phyloP scores from a whole-genome alignment of 208 protist species.

The Endotrypanum monterogeii region DNA sequence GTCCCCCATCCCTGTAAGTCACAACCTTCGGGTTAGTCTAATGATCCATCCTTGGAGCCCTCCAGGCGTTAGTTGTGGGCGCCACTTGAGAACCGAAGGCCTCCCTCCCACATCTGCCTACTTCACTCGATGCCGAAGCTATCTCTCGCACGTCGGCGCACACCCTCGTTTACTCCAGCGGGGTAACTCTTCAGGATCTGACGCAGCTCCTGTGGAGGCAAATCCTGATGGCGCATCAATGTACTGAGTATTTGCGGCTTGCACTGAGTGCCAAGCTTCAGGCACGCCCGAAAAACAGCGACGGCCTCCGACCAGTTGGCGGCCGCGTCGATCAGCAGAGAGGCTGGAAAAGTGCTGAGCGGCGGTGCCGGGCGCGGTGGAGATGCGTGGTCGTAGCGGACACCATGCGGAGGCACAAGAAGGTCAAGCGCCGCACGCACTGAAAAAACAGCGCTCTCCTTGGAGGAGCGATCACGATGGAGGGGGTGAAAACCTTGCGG shows the following conservation, averaged over 20 bases:
- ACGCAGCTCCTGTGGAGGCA: slow-evolving; percentile 31
- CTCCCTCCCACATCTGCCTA: not conserved
- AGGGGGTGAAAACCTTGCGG: not conserved
- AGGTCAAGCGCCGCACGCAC: slow-evolving; percentile 8
- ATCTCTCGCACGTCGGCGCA: slow-evolving; percentile 37
- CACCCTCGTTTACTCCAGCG: slow-evolving; percentile 50
- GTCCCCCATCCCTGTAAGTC: not conserved
- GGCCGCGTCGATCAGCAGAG: slow-evolving; percentile 30
- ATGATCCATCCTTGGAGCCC: no score
- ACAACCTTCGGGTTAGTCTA: no score
- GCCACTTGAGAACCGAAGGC: no score
- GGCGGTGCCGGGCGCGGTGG: slow-evolving; percentile 16
- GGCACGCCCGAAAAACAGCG: slow-evolving; percentile 41
- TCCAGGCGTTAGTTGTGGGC: no score
- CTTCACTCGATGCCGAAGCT: slow-evolving; percentile 22
- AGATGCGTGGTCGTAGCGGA: slow-evolving; percentile 5
- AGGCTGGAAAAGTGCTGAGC: slow-evolving; percentile 25
- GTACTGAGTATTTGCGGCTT: slow-evolving; percentile 67
- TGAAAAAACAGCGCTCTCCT: not conserved
- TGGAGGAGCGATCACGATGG: not conserved
- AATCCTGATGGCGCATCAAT: slow-evolving; percentile 40
- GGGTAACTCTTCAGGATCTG: slow-evolving; percentile 44
- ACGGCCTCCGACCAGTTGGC: slow-evolving; percentile 39
- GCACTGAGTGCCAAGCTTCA: slow-evolving; percentile 53
- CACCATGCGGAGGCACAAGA: slow-evolving; percentile 18